Evolutionary conservation across 1,284 basidiomycete species (phyloP).

Genomic region (Taiwanofungus camphoratus): DNA sequence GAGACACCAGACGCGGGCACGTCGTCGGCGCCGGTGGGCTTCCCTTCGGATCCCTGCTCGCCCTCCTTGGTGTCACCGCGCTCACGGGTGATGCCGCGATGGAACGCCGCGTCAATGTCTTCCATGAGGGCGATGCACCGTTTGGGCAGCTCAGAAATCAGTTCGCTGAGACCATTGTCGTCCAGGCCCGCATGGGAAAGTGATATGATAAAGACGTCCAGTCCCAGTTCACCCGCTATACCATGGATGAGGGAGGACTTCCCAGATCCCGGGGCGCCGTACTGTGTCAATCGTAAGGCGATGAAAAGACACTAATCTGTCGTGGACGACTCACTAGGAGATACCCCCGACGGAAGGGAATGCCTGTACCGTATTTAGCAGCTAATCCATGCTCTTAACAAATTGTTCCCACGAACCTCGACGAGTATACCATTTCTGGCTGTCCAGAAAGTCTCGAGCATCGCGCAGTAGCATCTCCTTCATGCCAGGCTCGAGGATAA

Average conservation of each 20-base stretch:
- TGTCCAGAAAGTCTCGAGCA: conserved; percentile 18
- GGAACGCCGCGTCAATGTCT: conserved; percentile 73
- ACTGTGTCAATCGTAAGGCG: conserved; percentile 28
- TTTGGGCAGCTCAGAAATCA: conserved; percentile 62
- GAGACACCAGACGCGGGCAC: conserved; percentile 38
- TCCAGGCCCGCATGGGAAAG: conserved; percentile 69
- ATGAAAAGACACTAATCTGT: conserved; percentile 5
- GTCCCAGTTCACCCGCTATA: conserved; percentile 67
- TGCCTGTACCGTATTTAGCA: too few relatives aligned
- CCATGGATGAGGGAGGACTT: conserved; percentile 74
- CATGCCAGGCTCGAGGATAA: conserved; percentile 19
- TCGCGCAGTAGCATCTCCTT: conserved; percentile 18
- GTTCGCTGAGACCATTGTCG: conserved; percentile 52
- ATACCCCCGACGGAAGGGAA: conserved; percentile 71
- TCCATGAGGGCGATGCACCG: conserved; percentile 75
- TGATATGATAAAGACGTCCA: conserved; percentile 72
- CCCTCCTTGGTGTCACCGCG: background rate
- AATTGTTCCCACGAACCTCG: too few relatives aligned
- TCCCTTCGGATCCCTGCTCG: background rate
- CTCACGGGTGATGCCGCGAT: conserved; percentile 49
- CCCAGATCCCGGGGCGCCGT: conserved; percentile 71
- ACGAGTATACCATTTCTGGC: conserved; percentile 19
- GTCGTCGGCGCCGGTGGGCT: conserved; percentile 7
- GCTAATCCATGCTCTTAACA: too few relatives aligned
- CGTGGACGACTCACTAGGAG: conserved; percentile 49